These are phyloP conservation scores for Nepenthes alata DNA, from an alignment of 179 eudicot genomes.

Conservation along the genomic window DNA sequence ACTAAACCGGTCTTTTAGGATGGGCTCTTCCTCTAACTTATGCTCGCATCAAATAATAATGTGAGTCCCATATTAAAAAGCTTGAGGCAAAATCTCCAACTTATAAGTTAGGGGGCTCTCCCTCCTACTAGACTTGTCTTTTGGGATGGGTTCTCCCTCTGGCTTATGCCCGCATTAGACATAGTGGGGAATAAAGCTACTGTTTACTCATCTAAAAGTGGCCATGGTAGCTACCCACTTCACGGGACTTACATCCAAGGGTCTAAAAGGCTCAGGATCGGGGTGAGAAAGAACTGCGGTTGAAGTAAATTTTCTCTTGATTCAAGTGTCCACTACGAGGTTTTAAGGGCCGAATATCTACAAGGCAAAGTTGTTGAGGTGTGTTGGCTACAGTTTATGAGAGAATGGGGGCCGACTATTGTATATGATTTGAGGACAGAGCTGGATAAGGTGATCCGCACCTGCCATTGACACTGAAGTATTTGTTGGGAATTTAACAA, in stretches of 20 bases:
- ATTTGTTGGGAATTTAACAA: not conserved
- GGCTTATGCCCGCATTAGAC: no score
- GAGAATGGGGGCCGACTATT: conserved; percentile 74
- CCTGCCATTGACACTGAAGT: conserved; percentile 36
- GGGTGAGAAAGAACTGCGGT: conserved; percentile 67
- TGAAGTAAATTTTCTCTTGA: conserved; percentile 45
- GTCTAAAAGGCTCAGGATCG: conserved; percentile 55
- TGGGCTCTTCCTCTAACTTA: no score
- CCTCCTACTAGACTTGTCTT: no score
- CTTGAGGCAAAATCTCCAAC: no score
- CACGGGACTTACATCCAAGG: conserved; percentile 74
- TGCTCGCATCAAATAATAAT: no score
- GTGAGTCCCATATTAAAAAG: no score
- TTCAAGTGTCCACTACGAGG: conserved; percentile 47
- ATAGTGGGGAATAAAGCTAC: conserved; percentile 40
- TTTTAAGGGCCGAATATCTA: conserved; percentile 76
- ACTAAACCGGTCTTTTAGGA: no score
- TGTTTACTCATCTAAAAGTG: conserved; percentile 62
- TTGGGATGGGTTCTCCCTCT: no score
- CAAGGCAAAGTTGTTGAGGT: conserved; percentile 53
- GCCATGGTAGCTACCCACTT: conserved; percentile 74
- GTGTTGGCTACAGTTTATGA: conserved; percentile 74
- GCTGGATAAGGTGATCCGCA: conserved; percentile 42
- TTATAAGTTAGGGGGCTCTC: no score
- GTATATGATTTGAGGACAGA: conserved; percentile 53